Conservation (phyloP, 257 asterid species). For the Craterostigma plantagineum region DNA sequence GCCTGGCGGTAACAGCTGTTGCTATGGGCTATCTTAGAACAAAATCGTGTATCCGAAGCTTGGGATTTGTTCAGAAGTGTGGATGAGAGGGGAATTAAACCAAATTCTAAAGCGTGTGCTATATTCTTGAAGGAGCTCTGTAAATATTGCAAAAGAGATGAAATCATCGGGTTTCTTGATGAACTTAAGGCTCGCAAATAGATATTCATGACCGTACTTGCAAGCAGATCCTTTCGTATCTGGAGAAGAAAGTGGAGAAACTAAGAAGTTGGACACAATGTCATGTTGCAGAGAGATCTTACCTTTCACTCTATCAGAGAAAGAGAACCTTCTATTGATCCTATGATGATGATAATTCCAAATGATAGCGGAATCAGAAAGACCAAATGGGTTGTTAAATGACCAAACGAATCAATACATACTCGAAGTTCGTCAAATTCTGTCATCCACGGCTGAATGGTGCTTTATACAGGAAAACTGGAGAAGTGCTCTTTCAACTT, state of each 20-base stretch:
- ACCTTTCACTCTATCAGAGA: conserved; percentile 8
- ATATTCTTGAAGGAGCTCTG: conserved; percentile 50
- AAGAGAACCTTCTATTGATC: conserved; percentile 8
- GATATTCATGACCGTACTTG: conserved; percentile 23
- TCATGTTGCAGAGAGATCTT: conserved; percentile 16
- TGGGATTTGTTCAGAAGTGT: conserved; percentile 35
- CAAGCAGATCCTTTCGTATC: conserved; percentile 19
- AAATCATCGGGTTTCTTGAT: conserved; percentile 31
- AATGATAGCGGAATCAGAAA: conserved; percentile 6
- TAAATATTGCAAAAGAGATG: conserved; percentile 43
- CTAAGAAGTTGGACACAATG: conserved; percentile 18
- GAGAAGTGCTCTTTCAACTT: conserved; percentile 26
- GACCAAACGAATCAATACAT: conserved; percentile 11
- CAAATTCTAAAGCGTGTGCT: conserved; percentile 25
- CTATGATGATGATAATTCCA: conserved; percentile 9
- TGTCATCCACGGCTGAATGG: conserved; percentile 48
- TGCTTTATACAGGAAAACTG: conserved; percentile 32
- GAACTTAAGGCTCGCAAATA: conserved; percentile 27
- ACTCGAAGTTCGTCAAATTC: conserved; percentile 22
- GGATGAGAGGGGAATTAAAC: conserved; percentile 37
- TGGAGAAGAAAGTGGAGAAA: conserved; percentile 35
- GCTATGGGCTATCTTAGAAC: conserved; percentile 40
- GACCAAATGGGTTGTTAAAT: conserved; percentile 9
- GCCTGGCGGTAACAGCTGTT: conserved; percentile 46
- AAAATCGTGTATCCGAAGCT: conserved; percentile 42